Percentiles rank a stretch among this genome's conserved stretches.
These are phyloP conservation scores for Haplosporangium gracile DNA, from an alignment of 192 early-diverging fungal species.

Conservation along the genomic window DNA sequence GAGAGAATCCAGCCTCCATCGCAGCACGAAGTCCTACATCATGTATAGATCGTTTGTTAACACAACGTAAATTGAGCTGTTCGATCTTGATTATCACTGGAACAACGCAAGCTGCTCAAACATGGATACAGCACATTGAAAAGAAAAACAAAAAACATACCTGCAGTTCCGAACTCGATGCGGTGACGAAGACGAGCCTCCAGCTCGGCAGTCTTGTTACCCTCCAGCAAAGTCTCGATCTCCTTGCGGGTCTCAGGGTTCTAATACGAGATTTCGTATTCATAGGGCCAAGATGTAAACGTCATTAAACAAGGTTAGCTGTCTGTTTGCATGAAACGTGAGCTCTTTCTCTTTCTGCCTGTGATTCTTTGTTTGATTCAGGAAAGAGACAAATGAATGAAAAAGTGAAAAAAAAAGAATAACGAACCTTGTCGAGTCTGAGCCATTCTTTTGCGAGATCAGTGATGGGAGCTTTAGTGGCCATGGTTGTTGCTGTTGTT, in stretches of 20 bases:
- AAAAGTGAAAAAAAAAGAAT: not conserved
- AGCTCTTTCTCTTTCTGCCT: no score
- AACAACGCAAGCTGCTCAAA: not conserved
- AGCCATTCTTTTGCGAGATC: constrained; percentile 69
- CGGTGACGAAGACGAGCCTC: constrained; percentile 67
- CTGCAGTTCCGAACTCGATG: constrained; percentile 91
- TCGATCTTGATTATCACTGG: not conserved
- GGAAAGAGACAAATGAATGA: not conserved
- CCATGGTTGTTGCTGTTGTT: constrained; percentile 9
- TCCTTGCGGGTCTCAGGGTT: constrained; percentile 72
- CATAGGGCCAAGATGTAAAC: not conserved
- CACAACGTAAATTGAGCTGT: not conserved
- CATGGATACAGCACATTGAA: not conserved
- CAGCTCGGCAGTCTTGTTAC: constrained; percentile 65
- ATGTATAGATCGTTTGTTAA: not conserved
- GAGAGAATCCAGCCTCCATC: constrained; percentile 95
- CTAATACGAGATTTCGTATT: constrained; percentile 29
- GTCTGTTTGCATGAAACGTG: not conserved
- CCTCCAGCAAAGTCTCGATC: constrained; percentile 63
- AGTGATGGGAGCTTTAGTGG: constrained; percentile 40
- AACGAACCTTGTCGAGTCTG: constrained; percentile 63
- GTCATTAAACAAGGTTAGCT: constrained; percentile 18
- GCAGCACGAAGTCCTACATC: constrained; percentile 82
- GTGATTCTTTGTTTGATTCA: not conserved
- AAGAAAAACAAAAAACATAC: constrained; percentile 36